Evolutionary conservation across 176 grass and related monocot species (phyloP), one percentile per base, ranked within the genome.

Genomic region (Rhynchospora pubera): DNA sequence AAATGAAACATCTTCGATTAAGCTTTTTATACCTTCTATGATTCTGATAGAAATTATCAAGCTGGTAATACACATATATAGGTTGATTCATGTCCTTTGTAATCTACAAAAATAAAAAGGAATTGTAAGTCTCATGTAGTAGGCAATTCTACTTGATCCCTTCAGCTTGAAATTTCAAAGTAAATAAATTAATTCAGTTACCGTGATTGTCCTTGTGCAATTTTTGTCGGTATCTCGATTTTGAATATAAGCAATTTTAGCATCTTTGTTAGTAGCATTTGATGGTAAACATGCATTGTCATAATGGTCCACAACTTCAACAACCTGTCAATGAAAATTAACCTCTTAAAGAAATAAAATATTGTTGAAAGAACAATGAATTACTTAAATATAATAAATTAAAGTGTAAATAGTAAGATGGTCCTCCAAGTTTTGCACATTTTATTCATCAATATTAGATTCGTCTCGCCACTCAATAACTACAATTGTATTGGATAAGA

Each of bases 41-140:
- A 84, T 99, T 99, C 85, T 99, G 96, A 86, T 99, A 99, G 86
- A 99, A 99, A 75, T 94, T 99, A 55, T 99, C 96, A 2, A 99
- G 96, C 85, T 99, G 84, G 62, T 98, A 98, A 77, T 98, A 98
- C 44, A 99, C 92, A 84, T 90, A 99, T 71, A 99, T 95, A 59
- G 96, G 96, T 59, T 87, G 84, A 45, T 87, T 83, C 96, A 99
- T 99, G 79, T 89, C 46, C 84, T 91, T 94, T 6, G 89, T 86
- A 80, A 99, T 81, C 96, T 99, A 87, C 4, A 88, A 73, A 85
- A 43, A 57, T 83, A n/a, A 65, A 45, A 61, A 47, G 24, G 60
- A 60, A 80, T 0, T 61, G 56, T 60, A 46, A 62, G 15, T 80
- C 6, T 61, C 62, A 10, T 82, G 21, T 66, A 28, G 19, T 65